Evolutionary conservation across 75 land plant genomes (phyloP), one percentile per base, ranked within the genome.

Genomic region (Gnetum montanum): DNA sequence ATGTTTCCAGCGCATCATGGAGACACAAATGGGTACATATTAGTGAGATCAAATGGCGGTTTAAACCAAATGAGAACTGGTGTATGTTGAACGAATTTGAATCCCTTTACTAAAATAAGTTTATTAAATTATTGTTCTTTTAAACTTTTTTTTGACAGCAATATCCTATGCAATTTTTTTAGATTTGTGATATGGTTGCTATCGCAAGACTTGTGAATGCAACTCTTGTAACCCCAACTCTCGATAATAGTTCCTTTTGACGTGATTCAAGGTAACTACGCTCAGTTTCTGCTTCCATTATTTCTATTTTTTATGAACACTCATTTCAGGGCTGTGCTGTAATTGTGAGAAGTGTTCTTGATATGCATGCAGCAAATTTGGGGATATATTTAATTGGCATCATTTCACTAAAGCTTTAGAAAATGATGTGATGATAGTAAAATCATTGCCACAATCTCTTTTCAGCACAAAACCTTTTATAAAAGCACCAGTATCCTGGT

Each of bases 401-500:
- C 33, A 56, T 36, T 75, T 75, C 47, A 72, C 71, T 8, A 48
- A 65, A 11, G 25, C 58, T 6, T 54, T 72, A 46, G 67, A 48
- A 50, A 59, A 75, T 2, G 63, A 72, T 61, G 76, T 72, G 23
- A 57, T 31, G 19, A 60, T 75, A 31, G 75, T 74, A 20, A 48
- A 59, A 38, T 44, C 63, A 2, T 50, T 74, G 16, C 77, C 77
- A 18, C 29, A 30, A 20, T 31, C 60, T 13, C 29, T 56, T 8
- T 22, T 46, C 11, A 43, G 49, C 16, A 55, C 71, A 28, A 56
- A 38, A 20, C 64, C 78, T 25, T 27, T 65, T 23, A 54, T 18
- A 31, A 75, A 65, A 47, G 70, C 76, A 24, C 76, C 78, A 24
- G 27, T 71, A n/a, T 75, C 78, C 2, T 75, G 78, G 76, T 75